Conservation (phyloP, 345 rosid genomes). For the Populus pruinosa region DNA sequence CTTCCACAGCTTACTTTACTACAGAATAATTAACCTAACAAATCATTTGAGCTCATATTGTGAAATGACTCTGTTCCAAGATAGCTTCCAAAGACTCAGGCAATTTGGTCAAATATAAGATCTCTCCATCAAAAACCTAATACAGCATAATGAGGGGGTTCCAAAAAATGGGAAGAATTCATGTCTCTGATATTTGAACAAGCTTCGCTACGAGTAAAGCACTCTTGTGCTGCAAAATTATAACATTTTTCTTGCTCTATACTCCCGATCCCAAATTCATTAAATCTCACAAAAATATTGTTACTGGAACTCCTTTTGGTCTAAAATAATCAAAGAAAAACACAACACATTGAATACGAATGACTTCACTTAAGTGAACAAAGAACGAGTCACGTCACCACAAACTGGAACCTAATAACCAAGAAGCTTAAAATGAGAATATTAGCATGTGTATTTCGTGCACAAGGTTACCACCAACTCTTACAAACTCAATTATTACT, state of each 20-base stretch:
- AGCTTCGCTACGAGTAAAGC: not conserved
- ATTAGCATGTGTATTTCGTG: not conserved
- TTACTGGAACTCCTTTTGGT: not conserved
- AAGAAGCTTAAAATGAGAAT: not conserved
- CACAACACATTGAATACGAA: not conserved
- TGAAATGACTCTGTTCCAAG: not conserved
- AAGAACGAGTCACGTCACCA: not conserved
- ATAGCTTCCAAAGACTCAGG: not conserved
- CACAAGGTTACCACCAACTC: not conserved
- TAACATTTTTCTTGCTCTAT: not conserved
- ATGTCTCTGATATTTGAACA: not conserved
- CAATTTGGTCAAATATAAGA: not conserved
- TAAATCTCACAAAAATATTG: not conserved
- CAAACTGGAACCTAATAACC: not conserved
- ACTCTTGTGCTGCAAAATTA: not conserved
- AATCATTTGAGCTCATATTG: not conserved
- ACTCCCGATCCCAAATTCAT: not conserved
- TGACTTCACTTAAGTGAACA: not conserved
- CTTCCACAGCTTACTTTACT: not conserved
- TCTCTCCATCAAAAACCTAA: not conserved
- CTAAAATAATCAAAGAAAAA: no score
- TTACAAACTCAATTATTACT: not conserved
- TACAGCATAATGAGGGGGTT: not conserved
- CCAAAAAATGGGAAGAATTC: not conserved
- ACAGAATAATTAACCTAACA: not conserved